Percentiles rank a stretch among this genome's conserved stretches.
These are phyloP conservation scores for Isoetes taiwanensis DNA, from an alignment of 75 land plant genomes.

Conservation along the genomic window DNA sequence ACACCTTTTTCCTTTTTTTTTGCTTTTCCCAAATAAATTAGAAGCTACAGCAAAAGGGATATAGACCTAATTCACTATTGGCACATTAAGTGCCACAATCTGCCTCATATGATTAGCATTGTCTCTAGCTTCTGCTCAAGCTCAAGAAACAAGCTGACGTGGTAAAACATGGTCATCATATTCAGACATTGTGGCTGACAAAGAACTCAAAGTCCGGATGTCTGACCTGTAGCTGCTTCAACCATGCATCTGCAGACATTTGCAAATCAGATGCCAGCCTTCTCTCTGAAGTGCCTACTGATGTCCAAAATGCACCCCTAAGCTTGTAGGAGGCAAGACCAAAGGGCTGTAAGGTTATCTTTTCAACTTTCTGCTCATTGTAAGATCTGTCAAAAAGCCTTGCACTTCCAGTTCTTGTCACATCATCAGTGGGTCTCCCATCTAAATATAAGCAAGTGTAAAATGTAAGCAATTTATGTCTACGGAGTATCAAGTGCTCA, in stretches of 20 bases:
- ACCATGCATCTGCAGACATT: slow-evolving; percentile 62
- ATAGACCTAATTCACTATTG: no score
- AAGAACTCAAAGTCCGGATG: slow-evolving; percentile 87
- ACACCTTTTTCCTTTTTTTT: no score
- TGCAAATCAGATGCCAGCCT: slow-evolving; percentile 31
- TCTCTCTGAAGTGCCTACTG: slow-evolving; percentile 32
- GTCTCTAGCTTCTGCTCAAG: no score
- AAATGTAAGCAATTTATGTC: background rate
- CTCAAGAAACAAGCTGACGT: no score
- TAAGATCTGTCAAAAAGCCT: background rate
- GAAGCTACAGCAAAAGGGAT: no score
- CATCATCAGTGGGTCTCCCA: no score
- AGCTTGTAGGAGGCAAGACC: slow-evolving; percentile 86
- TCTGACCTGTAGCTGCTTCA: slow-evolving; percentile 58
- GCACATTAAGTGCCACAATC: no score
- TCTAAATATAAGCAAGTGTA: background rate
- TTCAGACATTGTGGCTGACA: no score
- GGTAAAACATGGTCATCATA: no score
- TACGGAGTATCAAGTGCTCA: background rate
- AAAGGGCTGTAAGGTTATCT: slow-evolving; percentile 49
- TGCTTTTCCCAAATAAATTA: no score
- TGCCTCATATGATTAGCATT: no score
- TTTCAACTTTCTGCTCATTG: background rate
- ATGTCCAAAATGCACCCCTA: slow-evolving; percentile 56
- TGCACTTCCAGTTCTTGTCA: background rate